Base-by-base conservation (phyloP, 2,329 filamentous ascomycete genomes). In the Aspergillus ustus region DNA sequence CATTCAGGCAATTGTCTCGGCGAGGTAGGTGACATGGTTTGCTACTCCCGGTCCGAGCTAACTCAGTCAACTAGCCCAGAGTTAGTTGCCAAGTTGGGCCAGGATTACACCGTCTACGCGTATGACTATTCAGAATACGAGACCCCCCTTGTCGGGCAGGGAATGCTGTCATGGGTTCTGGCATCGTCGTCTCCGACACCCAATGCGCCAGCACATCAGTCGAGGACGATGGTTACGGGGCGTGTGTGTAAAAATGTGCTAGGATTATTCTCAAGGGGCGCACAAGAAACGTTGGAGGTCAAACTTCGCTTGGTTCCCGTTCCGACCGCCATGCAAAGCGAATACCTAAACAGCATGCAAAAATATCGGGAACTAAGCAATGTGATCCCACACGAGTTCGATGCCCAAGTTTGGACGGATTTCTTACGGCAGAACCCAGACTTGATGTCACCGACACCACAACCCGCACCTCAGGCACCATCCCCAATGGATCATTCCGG, bases 41-140 rank as follows among this genome's bases (percentile, higher is more conserved):
- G 22, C 28, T 25, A 22, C 40, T 56, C 29, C 29, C 5, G 25
- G 11, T 46, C 19, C 20, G 45, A 49, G 22, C 22, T 54, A 46
- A 43, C 61, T 49, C 52, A 34, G 25, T 44, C 43, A 53, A 60
- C 50, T 61, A 98, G 95, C 74, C 95, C 95, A 43, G 95, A 99
- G 79, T 85, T 99, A 50, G 82, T 93, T 51, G 86, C 87, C 73
- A 82, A 90, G 82, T 74, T 89, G 63, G 84, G 90, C 79, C 80
- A 86, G 77, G 93, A 99, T 79, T 99, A 95, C 79, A 95, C 93
- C n/a, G 89, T 99, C 60, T 99, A 99, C 78, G 93, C 94, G 31
- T 92, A 92, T 80, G 95, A 99, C 77, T 98, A 94, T 77, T 97
- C 95, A 13, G 95, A 99, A 78, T 91, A 91, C 66, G 93, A 97